phyloP scores from a whole-genome alignment of 2,329 filamentous ascomycete species.

The Periconia sp. region DNA sequence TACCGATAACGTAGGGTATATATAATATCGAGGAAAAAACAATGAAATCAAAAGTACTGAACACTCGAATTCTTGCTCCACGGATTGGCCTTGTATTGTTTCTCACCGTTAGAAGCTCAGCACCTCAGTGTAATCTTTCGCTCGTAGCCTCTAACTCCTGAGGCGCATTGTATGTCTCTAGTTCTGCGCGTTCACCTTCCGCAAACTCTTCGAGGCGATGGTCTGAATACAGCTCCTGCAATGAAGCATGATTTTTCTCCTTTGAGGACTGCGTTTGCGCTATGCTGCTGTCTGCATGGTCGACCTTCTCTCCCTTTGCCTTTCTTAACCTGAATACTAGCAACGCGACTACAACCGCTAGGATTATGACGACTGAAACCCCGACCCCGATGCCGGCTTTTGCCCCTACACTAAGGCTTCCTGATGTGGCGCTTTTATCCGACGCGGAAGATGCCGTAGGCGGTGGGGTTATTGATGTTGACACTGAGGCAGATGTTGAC shows the following conservation, averaged over 20 bases:
- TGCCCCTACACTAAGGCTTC: conserved; percentile 6
- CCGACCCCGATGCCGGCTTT: conserved; percentile 13
- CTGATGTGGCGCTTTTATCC: not conserved
- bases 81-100: too few species aligned
- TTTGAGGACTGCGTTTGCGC: too few species aligned
- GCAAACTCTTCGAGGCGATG: too few species aligned
- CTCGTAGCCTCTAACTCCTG: not conserved
- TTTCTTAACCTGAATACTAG: not conserved
- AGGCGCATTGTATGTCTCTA: not conserved
- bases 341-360: not conserved
- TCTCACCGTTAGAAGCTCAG: too few species aligned
- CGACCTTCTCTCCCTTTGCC: not conserved
- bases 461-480: not conserved
- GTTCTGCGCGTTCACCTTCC: too few species aligned
- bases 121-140: not conserved
- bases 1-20: too few species aligned
- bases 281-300: too few species aligned
- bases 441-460: not conserved
- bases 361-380: conserved; percentile 1
- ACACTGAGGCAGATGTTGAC: not conserved
- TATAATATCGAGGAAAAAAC: too few species aligned
- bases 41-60: too few species aligned
- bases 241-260: too few species aligned
- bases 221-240: too few species aligned
- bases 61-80: too few species aligned